Conservation (phyloP, 2,329 filamentous ascomycete species). For the Aspergillus pseudoglaucus region DNA sequence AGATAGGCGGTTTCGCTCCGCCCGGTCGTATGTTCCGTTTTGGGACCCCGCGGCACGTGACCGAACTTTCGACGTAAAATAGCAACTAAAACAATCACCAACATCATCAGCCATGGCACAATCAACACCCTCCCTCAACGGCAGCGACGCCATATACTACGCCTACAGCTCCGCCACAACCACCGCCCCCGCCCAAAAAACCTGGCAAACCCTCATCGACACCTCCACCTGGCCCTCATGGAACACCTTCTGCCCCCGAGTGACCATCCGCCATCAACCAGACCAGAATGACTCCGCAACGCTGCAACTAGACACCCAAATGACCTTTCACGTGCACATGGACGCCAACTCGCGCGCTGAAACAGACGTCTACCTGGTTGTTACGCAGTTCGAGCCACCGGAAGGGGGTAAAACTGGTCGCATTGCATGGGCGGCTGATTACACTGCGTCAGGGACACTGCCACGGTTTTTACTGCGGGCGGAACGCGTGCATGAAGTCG, state of each 20-base stretch:
- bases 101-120: background rate
- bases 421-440: constrained; percentile 25
- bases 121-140: constrained; percentile 26
- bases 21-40: too few species aligned
- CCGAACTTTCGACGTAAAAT: too few species aligned
- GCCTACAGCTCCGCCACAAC: constrained; percentile 32
- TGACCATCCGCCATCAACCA: constrained; percentile 41
- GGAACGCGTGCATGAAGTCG: constrained; percentile 45
- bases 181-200: constrained; percentile 34
- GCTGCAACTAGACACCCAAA: constrained; percentile 35
- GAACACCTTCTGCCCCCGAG: constrained; percentile 43
- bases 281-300: constrained; percentile 14
- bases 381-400: constrained; percentile 29
- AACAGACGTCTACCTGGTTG: constrained; percentile 20
- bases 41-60: too few species aligned
- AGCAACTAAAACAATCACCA: too few species aligned
- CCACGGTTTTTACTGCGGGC: constrained; percentile 33
- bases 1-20: too few species aligned
- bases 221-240: constrained; percentile 42
- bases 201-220: constrained; percentile 40
- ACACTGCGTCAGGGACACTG: constrained; percentile 21
- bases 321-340: constrained; percentile 42
- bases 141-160: constrained; percentile 23
- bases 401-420: constrained; percentile 14
- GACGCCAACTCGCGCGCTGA: constrained; percentile 22